Conservation (phyloP, 2,329 filamentous ascomycete genomes). For the Parascedosporium putredinis region DNA sequence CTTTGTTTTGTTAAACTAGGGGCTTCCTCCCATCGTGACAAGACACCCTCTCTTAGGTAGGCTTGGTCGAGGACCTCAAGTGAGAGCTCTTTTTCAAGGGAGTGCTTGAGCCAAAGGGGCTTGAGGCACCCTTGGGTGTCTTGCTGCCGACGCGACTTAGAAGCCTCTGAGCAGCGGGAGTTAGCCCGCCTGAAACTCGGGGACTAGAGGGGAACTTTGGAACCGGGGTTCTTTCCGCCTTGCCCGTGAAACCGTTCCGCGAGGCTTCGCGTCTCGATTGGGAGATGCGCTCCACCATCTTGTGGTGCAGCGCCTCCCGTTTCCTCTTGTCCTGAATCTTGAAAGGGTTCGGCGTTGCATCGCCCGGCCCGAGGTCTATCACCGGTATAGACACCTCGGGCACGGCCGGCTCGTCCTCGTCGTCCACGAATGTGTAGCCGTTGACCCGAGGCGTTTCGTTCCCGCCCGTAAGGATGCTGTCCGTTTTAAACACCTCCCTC, state of each 20-base stretch:
- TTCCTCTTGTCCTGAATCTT: conserved; percentile 63
- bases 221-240: conserved; percentile 48
- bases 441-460: conserved; percentile 83
- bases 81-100: conserved; percentile 28
- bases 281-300: conserved; percentile 75
- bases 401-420: conserved; percentile 45
- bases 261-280: conserved; percentile 57
- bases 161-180: conserved; percentile 63
- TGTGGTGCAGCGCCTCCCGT: conserved; percentile 72
- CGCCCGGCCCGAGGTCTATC: conserved; percentile 48
- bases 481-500: conserved; percentile 51
- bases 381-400: conserved; percentile 18
- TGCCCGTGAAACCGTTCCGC: conserved; percentile 49
- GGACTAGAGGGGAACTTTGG: conserved; percentile 62
- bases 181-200: conserved; percentile 46
- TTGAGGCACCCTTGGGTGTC: conserved; percentile 26
- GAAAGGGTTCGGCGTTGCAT: conserved; percentile 68
- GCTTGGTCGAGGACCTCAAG: conserved; percentile 20
- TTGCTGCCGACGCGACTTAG: conserved; percentile 47
- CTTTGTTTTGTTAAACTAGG: too few species aligned
- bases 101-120: conserved; percentile 25
- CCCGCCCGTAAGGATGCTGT: conserved; percentile 36
- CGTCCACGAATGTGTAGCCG: conserved; percentile 89
- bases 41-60: conserved; percentile 11
- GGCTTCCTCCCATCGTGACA: too few species aligned